A percentile compares a stretch with the other conserved stretches of the same genome.
Conservation (phyloP, 2,329 filamentous ascomycete species). For the Talaromyces sp. region DNA sequence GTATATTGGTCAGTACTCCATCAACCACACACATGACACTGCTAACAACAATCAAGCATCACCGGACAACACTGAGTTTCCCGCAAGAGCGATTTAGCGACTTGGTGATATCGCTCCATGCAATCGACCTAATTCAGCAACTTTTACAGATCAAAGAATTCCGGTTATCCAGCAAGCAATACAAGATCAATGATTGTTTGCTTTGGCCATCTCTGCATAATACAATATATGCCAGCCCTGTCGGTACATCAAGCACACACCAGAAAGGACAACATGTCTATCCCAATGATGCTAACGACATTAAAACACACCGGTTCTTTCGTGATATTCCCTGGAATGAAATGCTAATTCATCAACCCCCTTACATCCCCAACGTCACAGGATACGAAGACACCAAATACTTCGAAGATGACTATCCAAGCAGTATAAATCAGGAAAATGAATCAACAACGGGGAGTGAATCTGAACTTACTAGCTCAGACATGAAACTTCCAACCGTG, state of each 20-base stretch:
- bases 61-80: constrained; percentile 64
- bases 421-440: not conserved
- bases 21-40: not conserved
- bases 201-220: constrained; percentile 21
- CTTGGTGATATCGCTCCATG: constrained; percentile 59
- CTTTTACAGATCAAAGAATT: constrained; percentile 68
- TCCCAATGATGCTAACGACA: constrained; percentile 76
- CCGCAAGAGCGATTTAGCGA: constrained; percentile 52
- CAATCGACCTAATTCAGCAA: constrained; percentile 68
- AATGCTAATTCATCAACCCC: constrained; percentile 64
- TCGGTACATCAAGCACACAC: constrained; percentile 27
- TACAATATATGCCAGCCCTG: constrained; percentile 7
- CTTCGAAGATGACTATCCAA: constrained; percentile 60
- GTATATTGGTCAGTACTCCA: constrained; percentile 61
- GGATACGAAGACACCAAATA: constrained; percentile 73
- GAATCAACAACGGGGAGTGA: not conserved
- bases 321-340: constrained; percentile 69
- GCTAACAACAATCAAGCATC: constrained; percentile 49
- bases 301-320: constrained; percentile 87
- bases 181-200: constrained; percentile 58
- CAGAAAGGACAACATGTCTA: constrained; percentile 63
- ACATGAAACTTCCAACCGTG: not conserved
- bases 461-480: not conserved
- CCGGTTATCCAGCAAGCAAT: constrained; percentile 70
- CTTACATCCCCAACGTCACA: constrained; percentile 70